Evolutionary conservation across 2,329 filamentous ascomycete genomes (phyloP), one percentile per base, ranked within the genome.

Genomic region (Colletotrichum sp.): DNA sequence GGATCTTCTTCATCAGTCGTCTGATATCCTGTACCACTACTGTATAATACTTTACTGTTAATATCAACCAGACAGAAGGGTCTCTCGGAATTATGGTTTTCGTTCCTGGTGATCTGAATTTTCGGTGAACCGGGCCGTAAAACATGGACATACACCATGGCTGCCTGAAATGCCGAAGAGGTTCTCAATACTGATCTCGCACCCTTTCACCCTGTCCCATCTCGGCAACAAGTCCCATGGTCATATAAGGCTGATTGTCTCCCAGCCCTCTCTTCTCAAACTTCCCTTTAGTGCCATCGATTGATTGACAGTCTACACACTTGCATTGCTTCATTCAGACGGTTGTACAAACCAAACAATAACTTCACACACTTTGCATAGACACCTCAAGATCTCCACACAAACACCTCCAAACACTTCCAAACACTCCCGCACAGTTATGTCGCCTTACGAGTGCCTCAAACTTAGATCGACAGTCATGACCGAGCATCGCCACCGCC

Each of bases 11-110:
- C 52, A 63, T 27, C 22, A 57, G 59, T 52, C 59, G 64, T 15
- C 59, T 55, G 64, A 74, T 76, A 76, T 73, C 70, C 70, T 76
- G 74, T 76, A 76, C 65, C 39, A 76, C 62, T 76, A 69, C 74
- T 76, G 74, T 76, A 76, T 74, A 76, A 68, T 73, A 64, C 27
- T 22, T 25, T 44, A 55, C 22, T n/a, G 39, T 13, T 74, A 74
- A 74, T 74, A 44, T 30, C 8, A 44, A 44, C 27, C 27, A 49
- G 68, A 52, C n/a, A 22, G 19, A 27, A 22, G 16, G 36, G 12
- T 52, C 44, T 52, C 44, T 52, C 2, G 2, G 11, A 13, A 52
- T 29, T n/a, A 49, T 59, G 8, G 16, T 25, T 66, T 39, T 44
- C 22, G 3, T 9, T 65, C 9, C 9, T 49, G 39, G 39, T 11